phyloP scores from a whole-genome alignment of 371 early-diverging fungal species.

The Mortierella sp. region DNA sequence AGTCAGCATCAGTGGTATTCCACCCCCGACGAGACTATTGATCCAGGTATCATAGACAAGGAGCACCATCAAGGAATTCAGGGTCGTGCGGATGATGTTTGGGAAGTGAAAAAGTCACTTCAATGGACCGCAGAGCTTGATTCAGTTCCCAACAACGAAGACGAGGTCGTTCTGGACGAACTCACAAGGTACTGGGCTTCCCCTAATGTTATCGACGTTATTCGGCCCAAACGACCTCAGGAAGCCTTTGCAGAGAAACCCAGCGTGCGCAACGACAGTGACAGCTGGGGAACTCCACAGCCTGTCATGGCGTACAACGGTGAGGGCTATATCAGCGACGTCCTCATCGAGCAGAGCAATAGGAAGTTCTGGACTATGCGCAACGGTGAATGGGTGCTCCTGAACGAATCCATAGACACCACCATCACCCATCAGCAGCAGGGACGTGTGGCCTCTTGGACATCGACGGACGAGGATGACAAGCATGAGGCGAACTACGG shows the following conservation, averaged over 20 bases:
- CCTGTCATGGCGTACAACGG: slow-evolving; percentile 23
- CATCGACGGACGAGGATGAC: neutral
- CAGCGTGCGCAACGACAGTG: slow-evolving; percentile 3
- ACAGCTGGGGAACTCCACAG: slow-evolving; percentile 25
- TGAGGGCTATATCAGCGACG: slow-evolving; percentile 27
- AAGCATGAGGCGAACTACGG: neutral
- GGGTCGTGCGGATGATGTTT: slow-evolving; percentile 18
- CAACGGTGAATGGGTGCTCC: slow-evolving; percentile 27
- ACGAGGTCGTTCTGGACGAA: slow-evolving; percentile 24
- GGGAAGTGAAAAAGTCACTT: slow-evolving; percentile 11
- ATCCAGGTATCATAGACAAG: neutral
- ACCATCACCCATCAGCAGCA: slow-evolving; percentile 8
- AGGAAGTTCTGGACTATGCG: slow-evolving; percentile 24
- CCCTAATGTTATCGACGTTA: slow-evolving; percentile 13
- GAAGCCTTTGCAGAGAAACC: slow-evolving; percentile 10
- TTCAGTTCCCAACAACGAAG: slow-evolving; percentile 6
- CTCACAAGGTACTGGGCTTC: slow-evolving; percentile 35
- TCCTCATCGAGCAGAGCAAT: slow-evolving; percentile 32
- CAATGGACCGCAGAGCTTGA: slow-evolving; percentile 9
- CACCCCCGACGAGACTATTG: neutral
- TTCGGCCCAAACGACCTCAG: slow-evolving; percentile 11
- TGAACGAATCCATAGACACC: slow-evolving; percentile 25
- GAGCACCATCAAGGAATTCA: neutral
- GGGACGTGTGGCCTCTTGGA: neutral
- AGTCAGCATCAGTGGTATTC: slow-evolving; percentile 10